A percentile compares a stretch with the other conserved stretches of the same genome.
These are phyloP conservation scores for Penicillium bovifimosum DNA, from an alignment of 495 filamentous ascomycete genomes.

Conservation along the genomic window DNA sequence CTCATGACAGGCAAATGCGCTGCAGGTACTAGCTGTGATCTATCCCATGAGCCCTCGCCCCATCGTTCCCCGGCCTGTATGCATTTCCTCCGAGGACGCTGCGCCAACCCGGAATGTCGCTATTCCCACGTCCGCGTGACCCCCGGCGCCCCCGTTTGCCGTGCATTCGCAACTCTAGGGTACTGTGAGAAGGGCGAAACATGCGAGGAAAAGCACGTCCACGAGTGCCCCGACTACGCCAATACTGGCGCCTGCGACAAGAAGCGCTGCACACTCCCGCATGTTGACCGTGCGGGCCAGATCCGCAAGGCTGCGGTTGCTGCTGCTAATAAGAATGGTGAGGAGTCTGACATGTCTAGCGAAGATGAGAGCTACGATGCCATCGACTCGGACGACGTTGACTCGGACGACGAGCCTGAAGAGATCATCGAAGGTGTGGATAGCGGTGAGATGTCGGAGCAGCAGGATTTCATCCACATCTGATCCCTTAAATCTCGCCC, in stretches of 20 bases:
- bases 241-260: constrained; percentile 81
- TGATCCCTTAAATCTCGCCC: constrained; percentile 17
- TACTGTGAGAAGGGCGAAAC: constrained; percentile 80
- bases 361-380: constrained; percentile 73
- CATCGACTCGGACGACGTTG: constrained; percentile 79
- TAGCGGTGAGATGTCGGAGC: constrained; percentile 52
- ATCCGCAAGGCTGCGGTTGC: constrained; percentile 52
- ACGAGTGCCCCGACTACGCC: constrained; percentile 92
- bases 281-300: constrained; percentile 78
- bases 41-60: constrained; percentile 85
- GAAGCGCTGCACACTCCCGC: constrained; percentile 76
- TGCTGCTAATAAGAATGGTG: constrained; percentile 44
- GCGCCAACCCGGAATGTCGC: constrained; percentile 80
- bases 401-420: constrained; percentile 73
- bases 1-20: constrained; percentile 74
- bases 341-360: constrained; percentile 74
- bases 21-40: constrained; percentile 77
- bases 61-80: constrained; percentile 82
- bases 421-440: constrained; percentile 39
- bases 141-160: constrained; percentile 76
- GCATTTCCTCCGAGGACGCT: constrained; percentile 87
- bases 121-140: constrained; percentile 85
- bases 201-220: constrained; percentile 78
- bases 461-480: constrained; percentile 65
- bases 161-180: constrained; percentile 76